These are phyloP conservation scores for Saccharum hybrid DNA, from an alignment of 202 grass and related monocot genomes.

Conservation along the genomic window DNA sequence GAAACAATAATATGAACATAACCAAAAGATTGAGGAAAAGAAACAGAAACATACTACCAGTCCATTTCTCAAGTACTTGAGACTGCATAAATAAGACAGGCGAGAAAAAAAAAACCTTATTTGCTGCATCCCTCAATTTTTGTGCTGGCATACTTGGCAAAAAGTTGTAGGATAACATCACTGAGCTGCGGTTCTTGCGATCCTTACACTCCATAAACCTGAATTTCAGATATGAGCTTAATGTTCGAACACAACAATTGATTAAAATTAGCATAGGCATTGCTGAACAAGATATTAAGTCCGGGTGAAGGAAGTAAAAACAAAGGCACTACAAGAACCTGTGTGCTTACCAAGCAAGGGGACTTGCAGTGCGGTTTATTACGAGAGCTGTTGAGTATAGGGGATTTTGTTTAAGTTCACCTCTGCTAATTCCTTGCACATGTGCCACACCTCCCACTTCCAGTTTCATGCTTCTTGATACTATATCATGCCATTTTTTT, in stretches of 20 bases:
- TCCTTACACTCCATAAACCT: conserved; percentile 94
- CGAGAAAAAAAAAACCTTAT: conserved; percentile 55
- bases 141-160: conserved; percentile 69
- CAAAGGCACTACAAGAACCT: conserved; percentile 12
- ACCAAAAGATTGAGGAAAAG: conserved; percentile 11
- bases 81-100: conserved; percentile 8
- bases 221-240: conserved; percentile 41
- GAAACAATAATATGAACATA: background rate
- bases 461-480: conserved; percentile 58
- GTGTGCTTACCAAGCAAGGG: conserved; percentile 76
- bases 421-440: conserved; percentile 71
- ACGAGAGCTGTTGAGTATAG: conserved; percentile 62
- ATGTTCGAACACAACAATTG: conserved; percentile 12
- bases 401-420: conserved; percentile 68
- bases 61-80: conserved; percentile 3
- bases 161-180: conserved; percentile 70
- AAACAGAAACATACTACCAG: background rate
- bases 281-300: conserved; percentile 13
- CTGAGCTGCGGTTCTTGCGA: conserved; percentile 68
- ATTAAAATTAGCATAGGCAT: conserved; percentile 31
- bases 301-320: background rate
- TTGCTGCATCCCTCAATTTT: conserved; percentile 65
- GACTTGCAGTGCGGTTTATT: conserved; percentile 81
- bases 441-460: conserved; percentile 54
- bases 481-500: conserved; percentile 58